Evolutionary conservation across 129 eudicot genomes (phyloP).

Genomic region (Ambrosia trifida): DNA sequence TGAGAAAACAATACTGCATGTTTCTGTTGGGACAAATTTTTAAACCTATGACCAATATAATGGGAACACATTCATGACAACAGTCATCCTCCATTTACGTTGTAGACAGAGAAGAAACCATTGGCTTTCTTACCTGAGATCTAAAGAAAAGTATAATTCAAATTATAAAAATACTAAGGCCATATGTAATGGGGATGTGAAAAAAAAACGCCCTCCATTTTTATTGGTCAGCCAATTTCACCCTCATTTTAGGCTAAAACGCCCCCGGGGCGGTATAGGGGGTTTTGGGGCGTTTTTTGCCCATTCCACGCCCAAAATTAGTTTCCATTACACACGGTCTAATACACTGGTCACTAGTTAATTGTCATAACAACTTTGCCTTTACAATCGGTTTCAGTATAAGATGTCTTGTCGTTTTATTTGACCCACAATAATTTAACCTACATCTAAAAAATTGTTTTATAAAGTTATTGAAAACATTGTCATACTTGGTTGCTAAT

Average conservation of each 20-base stretch:
- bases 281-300: no score
- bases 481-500: constrained; percentile 67
- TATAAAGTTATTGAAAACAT: neutral
- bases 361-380: no score
- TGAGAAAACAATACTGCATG: constrained; percentile 84
- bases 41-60: constrained; percentile 87
- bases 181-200: neutral
- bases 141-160: constrained; percentile 22
- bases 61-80: constrained; percentile 84
- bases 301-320: no score
- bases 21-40: constrained; percentile 76
- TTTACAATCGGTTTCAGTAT: no score
- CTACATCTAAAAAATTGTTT: no score
- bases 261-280: no score
- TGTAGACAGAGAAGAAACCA: constrained; percentile 82
- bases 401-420: neutral
- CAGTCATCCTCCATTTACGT: constrained; percentile 78
- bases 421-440: neutral
- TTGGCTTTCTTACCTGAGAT: constrained; percentile 71
- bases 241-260: no score
- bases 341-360: no score
- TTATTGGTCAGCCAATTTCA: no score
- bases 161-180: neutral
- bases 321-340: no score
- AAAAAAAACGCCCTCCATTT: no score